A percentile compares a stretch with the other conserved stretches of the same genome.
Evolutionary conservation across 2,329 filamentous ascomycete genomes (phyloP).

Genomic region (Venturia oleaginea): DNA sequence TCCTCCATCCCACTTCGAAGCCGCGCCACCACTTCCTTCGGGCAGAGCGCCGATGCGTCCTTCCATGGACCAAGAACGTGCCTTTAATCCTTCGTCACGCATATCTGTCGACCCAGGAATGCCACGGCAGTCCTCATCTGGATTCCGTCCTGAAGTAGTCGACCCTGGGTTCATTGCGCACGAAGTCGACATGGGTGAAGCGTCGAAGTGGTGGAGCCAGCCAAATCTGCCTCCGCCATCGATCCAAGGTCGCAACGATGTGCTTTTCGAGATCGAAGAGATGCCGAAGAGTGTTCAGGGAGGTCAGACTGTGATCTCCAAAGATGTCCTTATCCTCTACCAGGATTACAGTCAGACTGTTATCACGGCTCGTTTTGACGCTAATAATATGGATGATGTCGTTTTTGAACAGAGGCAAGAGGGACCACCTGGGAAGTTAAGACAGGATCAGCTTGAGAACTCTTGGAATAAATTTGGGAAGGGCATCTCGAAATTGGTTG

Average conservation of each 20-base stretch:
- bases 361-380: conserved; percentile 71
- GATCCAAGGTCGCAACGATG: conserved; percentile 73
- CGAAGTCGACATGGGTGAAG: conserved; percentile 69
- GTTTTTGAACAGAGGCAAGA: conserved; percentile 80
- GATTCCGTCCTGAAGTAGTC: conserved; percentile 27
- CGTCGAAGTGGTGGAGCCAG: conserved; percentile 81
- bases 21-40: conserved; percentile 18
- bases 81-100: conserved; percentile 31
- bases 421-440: conserved; percentile 65
- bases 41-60: conserved; percentile 19
- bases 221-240: conserved; percentile 69
- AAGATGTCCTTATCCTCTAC: conserved; percentile 80
- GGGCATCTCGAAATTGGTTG: conserved; percentile 62
- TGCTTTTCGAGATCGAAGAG: conserved; percentile 76
- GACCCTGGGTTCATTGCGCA: conserved; percentile 66
- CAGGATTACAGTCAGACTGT: conserved; percentile 95
- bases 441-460: conserved; percentile 87
- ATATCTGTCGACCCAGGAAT: conserved; percentile 50
- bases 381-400: conserved; percentile 62
- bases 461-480: conserved; percentile 74
- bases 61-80: conserved; percentile 17
- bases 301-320: conserved; percentile 62
- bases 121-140: conserved; percentile 51
- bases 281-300: conserved; percentile 59
- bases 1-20: conserved; percentile 20